Evolutionary conservation across 2,329 filamentous ascomycete species (phyloP).

Genomic region (Phoma sp.): DNA sequence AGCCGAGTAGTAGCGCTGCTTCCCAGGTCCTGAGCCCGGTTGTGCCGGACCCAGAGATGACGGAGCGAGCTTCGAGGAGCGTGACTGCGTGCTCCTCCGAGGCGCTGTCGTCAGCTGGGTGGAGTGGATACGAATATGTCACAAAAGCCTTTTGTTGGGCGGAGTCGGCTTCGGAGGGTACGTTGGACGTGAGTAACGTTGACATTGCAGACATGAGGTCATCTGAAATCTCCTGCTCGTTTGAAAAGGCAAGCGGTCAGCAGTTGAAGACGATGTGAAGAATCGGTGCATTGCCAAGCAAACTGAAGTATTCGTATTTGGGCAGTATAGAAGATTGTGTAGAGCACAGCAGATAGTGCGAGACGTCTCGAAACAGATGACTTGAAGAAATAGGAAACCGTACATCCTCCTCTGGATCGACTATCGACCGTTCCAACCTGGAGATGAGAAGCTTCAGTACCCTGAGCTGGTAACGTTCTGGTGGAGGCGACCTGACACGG

Average conservation of each 20-base stretch:
- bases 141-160: slow-evolving; percentile 78
- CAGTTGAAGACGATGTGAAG: slow-evolving; percentile 15
- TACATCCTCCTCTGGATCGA: slow-evolving; percentile 88
- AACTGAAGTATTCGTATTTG: neutral
- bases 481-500: slow-evolving; percentile 64
- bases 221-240: slow-evolving; percentile 78
- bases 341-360: neutral
- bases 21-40: slow-evolving; percentile 85
- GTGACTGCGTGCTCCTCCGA: slow-evolving; percentile 57
- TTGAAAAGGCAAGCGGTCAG: slow-evolving; percentile 32
- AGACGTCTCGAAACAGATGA: slow-evolving; percentile 4
- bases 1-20: slow-evolving; percentile 74
- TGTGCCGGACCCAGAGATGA: slow-evolving; percentile 74
- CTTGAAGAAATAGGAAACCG: slow-evolving; percentile 51
- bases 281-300: neutral
- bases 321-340: neutral
- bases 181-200: slow-evolving; percentile 66
- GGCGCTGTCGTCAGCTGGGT: slow-evolving; percentile 20
- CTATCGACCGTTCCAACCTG: slow-evolving; percentile 74
- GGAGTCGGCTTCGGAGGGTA: slow-evolving; percentile 68
- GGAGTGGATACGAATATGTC: slow-evolving; percentile 64
- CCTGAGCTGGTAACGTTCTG: slow-evolving; percentile 71
- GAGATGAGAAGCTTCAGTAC: slow-evolving; percentile 75
- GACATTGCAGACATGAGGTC: slow-evolving; percentile 75
- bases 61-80: slow-evolving; percentile 70